phyloP scores from a whole-genome alignment of 352 stramenopile genomes.

The Phytophthora capsici region DNA sequence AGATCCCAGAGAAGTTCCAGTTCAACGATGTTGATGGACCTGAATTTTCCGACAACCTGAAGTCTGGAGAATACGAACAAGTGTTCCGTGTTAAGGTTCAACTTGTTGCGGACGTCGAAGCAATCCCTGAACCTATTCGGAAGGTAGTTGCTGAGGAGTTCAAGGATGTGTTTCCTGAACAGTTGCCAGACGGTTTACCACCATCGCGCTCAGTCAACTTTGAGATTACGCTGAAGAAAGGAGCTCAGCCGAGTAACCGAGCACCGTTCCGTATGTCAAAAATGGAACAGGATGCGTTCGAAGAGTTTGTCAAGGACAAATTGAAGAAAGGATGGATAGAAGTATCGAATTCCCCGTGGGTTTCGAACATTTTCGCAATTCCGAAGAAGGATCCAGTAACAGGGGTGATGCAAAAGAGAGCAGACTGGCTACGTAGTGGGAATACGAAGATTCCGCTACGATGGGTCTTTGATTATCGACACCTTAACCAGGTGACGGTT shows the following conservation, averaged over 20 bases:
- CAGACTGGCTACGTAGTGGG: slow-evolving; percentile 20
- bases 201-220: slow-evolving; percentile 14
- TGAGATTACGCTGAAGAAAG: slow-evolving; percentile 20
- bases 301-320: slow-evolving; percentile 21
- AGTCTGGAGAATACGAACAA: slow-evolving; percentile 4
- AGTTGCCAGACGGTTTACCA: slow-evolving; percentile 17
- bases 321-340: slow-evolving; percentile 17
- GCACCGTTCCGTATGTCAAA: slow-evolving; percentile 20
- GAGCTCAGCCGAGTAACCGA: slow-evolving; percentile 7
- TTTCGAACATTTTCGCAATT: not conserved
- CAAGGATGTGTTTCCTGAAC: slow-evolving; percentile 18
- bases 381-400: not conserved
- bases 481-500: slow-evolving; percentile 16
- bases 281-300: slow-evolving; percentile 16
- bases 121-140: slow-evolving; percentile 4
- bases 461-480: slow-evolving; percentile 23
- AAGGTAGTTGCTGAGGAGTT: slow-evolving; percentile 10
- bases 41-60: not conserved
- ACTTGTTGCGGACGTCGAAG: not conserved
- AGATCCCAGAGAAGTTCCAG: slow-evolving; percentile 3
- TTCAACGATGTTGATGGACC: slow-evolving; percentile 13
- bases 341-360: not conserved
- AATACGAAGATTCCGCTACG: slow-evolving; percentile 12
- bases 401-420: not conserved
- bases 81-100: slow-evolving; percentile 11